A percentile compares a stretch with the other conserved stretches of the same genome.
phyloP scores from a whole-genome alignment of 805 yeast genomes.

The Suhomyces sp. region DNA sequence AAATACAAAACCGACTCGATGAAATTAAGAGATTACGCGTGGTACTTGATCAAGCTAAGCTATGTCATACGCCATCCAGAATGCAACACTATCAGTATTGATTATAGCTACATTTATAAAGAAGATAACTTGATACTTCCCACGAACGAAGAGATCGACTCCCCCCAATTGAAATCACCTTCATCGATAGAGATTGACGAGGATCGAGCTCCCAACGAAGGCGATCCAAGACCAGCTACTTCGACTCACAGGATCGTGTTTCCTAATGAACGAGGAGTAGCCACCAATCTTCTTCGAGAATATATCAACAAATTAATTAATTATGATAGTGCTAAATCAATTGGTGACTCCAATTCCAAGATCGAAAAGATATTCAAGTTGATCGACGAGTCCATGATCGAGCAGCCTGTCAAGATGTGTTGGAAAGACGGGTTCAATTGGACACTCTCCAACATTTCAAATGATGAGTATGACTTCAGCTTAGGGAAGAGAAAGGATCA shows the following conservation, averaged over 20 bases:
- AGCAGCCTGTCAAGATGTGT: conserved; percentile 13
- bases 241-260: conserved; percentile 8
- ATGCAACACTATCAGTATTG: conserved; percentile 9
- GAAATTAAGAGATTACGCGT: conserved; percentile 27
- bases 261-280: conserved; percentile 21
- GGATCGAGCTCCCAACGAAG: neutral
- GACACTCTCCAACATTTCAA: conserved; percentile 7
- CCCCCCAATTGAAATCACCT: neutral
- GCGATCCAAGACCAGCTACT: neutral
- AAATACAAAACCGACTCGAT: conserved; percentile 18
- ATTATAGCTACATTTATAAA: conserved; percentile 10
- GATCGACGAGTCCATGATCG: conserved; percentile 18
- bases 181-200: neutral
- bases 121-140: conserved; percentile 6
- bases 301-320: conserved; percentile 13
- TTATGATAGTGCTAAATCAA: conserved; percentile 2
- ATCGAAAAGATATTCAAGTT: conserved; percentile 15
- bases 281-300: conserved; percentile 20
- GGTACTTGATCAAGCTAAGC: conserved; percentile 28
- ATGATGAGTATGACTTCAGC: conserved; percentile 8
- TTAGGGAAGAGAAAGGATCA: conserved; percentile 1
- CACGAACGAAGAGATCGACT: neutral
- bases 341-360: conserved; percentile 7
- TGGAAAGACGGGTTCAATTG: conserved; percentile 20
- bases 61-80: conserved; percentile 11